Evolutionary conservation across 306 rosid genomes (phyloP).

Genomic region (Cajanus cajan): DNA sequence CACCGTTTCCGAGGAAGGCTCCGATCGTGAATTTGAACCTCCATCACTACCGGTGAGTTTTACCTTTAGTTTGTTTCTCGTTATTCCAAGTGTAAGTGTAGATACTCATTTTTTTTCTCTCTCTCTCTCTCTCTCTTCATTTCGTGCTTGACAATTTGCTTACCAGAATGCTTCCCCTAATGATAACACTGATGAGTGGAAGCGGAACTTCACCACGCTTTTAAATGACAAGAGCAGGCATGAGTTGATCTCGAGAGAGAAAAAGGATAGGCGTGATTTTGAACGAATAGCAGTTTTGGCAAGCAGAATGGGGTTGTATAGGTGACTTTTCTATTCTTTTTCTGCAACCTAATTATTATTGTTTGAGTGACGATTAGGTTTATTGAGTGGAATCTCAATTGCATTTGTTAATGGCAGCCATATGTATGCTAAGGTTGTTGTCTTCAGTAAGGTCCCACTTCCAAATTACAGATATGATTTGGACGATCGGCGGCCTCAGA

Average conservation of each 20-base stretch:
- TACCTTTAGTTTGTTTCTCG: neutral
- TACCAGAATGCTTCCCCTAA: conserved; percentile 50
- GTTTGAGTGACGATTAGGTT: conserved; percentile 1
- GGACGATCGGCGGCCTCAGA: conserved; percentile 87
- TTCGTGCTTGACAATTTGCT: conserved; percentile 15
- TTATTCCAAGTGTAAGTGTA: neutral
- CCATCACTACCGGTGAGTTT: conserved; percentile 45
- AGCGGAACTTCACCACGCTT: conserved; percentile 51
- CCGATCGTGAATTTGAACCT: conserved; percentile 49
- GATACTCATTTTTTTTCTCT: neutral
- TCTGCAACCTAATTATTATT: neutral
- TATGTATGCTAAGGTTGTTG: conserved; percentile 74
- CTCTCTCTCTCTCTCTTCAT: too few relatives aligned
- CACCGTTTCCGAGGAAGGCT: conserved; percentile 47
- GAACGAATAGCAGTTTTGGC: conserved; percentile 72
- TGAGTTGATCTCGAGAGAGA: conserved; percentile 82
- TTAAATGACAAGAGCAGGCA: conserved; percentile 64
- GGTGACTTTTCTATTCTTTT: conserved; percentile 45
- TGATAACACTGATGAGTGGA: conserved; percentile 58
- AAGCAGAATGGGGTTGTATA: conserved; percentile 74
- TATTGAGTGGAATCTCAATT: conserved; percentile 26
- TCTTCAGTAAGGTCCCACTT: conserved; percentile 83
- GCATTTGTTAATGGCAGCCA: conserved; percentile 63
- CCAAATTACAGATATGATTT: conserved; percentile 96
- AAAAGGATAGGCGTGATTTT: conserved; percentile 77